Base-by-base conservation (phyloP, 2,329 filamentous ascomycete genomes). In the Phyllosticta capitalensis region DNA sequence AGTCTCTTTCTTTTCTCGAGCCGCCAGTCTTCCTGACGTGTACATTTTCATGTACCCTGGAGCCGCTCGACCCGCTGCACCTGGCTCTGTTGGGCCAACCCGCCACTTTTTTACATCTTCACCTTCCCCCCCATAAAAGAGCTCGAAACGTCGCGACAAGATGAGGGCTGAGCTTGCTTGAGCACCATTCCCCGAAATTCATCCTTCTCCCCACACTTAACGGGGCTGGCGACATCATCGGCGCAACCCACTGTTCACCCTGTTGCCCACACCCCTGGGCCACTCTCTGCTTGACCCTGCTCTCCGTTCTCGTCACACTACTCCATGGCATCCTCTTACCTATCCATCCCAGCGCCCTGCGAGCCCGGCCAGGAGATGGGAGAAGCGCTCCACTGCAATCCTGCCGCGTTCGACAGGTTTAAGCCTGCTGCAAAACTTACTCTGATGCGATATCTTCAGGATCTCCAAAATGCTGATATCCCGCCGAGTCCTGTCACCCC, bases 371-470 rank as follows among this genome's bases (percentile, higher is more conserved):
- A 64, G 66, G 55, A 64, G n/a, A 52, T 56, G 58, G 61, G 38
- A 49, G 67, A 65, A 54, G 58, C 55, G 19, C 58, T 61, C 19
- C 65, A 65, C 54, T 45, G 14, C 38, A 45, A 45, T 14, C 38
- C 38, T 45, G 65, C 67, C 52, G 66, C 64, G 62, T 64, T 70
- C 53, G 69, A 71, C 51, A 66, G 68, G 52, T 65, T 73, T 57
- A 69, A 71, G 55, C 70, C 71, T 61, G 68, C 69, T 69, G 71
- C 72, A 62, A 69, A 74, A 65, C 71, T 75, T 64, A 75, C 73
- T 64, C 66, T 75, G 69, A 72, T 73, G 64, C 72, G 72, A 64
- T 75, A 73, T 65, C 64, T 75, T 52, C 73, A 75, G 72, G 72
- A 75, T 64, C 67, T 75, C 54, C 70, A 71, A 50, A 68, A 72